Base-by-base conservation (phyloP, 257 asterid genomes). In the Nicotiana obtusifolia region DNA sequence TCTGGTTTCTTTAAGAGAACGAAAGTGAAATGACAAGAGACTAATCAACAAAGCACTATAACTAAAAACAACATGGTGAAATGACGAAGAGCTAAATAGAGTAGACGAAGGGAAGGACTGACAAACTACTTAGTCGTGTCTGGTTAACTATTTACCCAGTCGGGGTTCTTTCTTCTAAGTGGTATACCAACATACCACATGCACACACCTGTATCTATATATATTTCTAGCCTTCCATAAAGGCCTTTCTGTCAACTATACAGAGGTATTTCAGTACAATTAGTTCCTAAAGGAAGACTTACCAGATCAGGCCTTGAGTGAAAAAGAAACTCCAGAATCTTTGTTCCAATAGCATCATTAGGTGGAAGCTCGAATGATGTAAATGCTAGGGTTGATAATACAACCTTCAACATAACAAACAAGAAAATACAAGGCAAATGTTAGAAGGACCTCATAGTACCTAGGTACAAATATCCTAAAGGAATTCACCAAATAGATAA, bases 281-380 rank as follows among this genome's bases (percentile, higher is more conserved):
- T 66, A 19, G 67, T 69, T 44, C 54, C 28, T 65, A 53, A 64
- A 52, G 79, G 80, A 81, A 82, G 64, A 79, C 96, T 91, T 82
- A 95, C 99, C 94, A 96, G 88, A 89, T 96, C 99, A 59, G 98
- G 84, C 87, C 99, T 94, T 56, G 99, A 94, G 91, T 93, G 97
- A 88, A 96, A 96, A 77, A 96, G 93, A 66, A 94, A 96, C 92
- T 88, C 86, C 92, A 96, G 85, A 87, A 94, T 89, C 91, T 86
- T 90, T 76, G 99, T 96, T 77, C 99, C 99, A 33, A 96, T 82
- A 59, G 98, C 98, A 80, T 85, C 92, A 88, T 96, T 96, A 62
- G 99, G 97, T 76, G 99, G 99, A 85, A 96, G 97, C 91, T 96
- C 99, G 87, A 96, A 96, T 56, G 98, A 97, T 56, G 98, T 87